Evolutionary conservation across 2,329 filamentous ascomycete species (phyloP).

Genomic region (Fusarium annulatum): DNA sequence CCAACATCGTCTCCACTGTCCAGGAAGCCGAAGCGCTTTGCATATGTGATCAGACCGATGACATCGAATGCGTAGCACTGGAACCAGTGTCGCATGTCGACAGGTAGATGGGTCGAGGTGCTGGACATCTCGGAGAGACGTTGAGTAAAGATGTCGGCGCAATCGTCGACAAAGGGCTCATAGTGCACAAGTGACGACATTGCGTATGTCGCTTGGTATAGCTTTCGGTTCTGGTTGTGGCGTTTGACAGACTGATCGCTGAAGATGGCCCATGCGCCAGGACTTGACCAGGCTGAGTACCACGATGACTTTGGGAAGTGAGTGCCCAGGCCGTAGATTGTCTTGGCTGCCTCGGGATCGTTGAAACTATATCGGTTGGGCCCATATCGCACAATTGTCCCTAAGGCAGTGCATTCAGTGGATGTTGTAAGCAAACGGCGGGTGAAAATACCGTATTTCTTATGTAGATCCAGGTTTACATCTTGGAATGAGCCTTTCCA

Average conservation of each 20-base stretch:
- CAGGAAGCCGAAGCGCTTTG: slow-evolving; percentile 22
- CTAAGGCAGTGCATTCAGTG: background rate
- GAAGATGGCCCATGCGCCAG: slow-evolving; percentile 10
- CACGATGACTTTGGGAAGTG: slow-evolving; percentile 30
- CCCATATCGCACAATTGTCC: background rate
- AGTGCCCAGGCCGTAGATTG: slow-evolving; percentile 18
- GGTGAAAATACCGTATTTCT: background rate
- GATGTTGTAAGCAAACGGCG: fast-evolving
- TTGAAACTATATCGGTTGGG: slow-evolving; percentile 21
- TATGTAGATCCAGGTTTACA: slow-evolving; percentile 4
- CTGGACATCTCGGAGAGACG: slow-evolving; percentile 10
- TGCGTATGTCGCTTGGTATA: slow-evolving; percentile 27
- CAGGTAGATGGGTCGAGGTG: fast-evolving
- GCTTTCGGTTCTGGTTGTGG: slow-evolving; percentile 5
- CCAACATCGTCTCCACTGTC: slow-evolving; percentile 21
- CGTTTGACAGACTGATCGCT: slow-evolving; percentile 8
- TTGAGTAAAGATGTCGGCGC: slow-evolving; percentile 9
- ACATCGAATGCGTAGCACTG: slow-evolving; percentile 35
- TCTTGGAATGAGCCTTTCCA: slow-evolving; percentile 12
- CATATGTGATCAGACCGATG: slow-evolving; percentile 29
- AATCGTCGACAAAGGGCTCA: slow-evolving; percentile 22
- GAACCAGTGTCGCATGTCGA: slow-evolving; percentile 30
- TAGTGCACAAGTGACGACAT: slow-evolving; percentile 31
- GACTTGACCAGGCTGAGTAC: slow-evolving; percentile 6
- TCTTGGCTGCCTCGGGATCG: slow-evolving; percentile 15